phyloP scores from a whole-genome alignment of 2,329 filamentous ascomycete species.

The Aspergillus sp. region DNA sequence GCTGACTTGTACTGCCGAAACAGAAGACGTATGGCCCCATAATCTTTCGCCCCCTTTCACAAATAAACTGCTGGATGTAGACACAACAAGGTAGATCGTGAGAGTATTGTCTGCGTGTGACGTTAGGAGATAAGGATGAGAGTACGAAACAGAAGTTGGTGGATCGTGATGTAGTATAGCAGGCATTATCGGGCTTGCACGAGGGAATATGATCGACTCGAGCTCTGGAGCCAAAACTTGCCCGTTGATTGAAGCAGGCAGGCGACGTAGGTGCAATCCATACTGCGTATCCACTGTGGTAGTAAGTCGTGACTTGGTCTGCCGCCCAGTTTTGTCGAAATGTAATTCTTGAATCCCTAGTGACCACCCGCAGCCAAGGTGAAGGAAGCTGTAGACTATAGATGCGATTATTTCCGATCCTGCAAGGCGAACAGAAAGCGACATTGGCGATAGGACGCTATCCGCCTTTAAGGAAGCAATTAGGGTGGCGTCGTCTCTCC shows the following conservation, averaged over 20 bases:
- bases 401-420: slow-evolving; percentile 69
- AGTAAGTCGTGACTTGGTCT: slow-evolving; percentile 38
- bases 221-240: slow-evolving; percentile 15
- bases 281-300: slow-evolving; percentile 42
- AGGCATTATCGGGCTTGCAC: slow-evolving; percentile 20
- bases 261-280: slow-evolving; percentile 20
- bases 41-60: slow-evolving; percentile 74
- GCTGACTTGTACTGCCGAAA: slow-evolving; percentile 81
- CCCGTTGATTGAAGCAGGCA: slow-evolving; percentile 9
- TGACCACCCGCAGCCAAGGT: slow-evolving; percentile 77
- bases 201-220: slow-evolving; percentile 19
- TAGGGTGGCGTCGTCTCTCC: slow-evolving; percentile 48
- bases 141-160: slow-evolving; percentile 67
- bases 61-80: slow-evolving; percentile 62
- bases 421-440: slow-evolving; percentile 75
- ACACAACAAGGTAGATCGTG: slow-evolving; percentile 77
- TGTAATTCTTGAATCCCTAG: slow-evolving; percentile 89
- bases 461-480: slow-evolving; percentile 79
- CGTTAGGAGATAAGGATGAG: slow-evolving; percentile 81
- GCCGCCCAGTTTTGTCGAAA: slow-evolving; percentile 53
- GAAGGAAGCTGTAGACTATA: slow-evolving; percentile 81
- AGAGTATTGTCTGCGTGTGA: slow-evolving; percentile 86
- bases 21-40: slow-evolving; percentile 89
- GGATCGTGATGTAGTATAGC: slow-evolving; percentile 44
- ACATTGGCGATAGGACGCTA: slow-evolving; percentile 73